These are phyloP conservation scores for Suhomyces ambrosiae DNA, from an alignment of 1,139 yeast genomes.

Conservation along the genomic window DNA sequence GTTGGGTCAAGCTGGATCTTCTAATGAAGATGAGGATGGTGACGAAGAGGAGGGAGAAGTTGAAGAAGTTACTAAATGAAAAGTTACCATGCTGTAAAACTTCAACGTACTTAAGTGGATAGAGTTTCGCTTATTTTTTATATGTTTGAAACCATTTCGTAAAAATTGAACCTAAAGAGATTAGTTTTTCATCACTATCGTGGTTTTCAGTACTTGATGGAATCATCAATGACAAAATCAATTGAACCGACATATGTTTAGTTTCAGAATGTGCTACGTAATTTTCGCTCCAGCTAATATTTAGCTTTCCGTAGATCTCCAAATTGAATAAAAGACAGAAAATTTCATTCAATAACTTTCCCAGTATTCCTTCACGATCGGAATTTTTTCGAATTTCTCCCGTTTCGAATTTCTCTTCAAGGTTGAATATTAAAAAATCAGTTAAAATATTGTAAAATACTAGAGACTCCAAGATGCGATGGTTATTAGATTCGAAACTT, in stretches of 20 bases:
- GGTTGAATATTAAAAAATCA: too few relatives aligned
- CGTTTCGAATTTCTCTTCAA: not conserved
- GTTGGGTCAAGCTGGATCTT: slow-evolving; percentile 45
- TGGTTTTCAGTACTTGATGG: too few relatives aligned
- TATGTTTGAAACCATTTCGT: slow-evolving; percentile 4
- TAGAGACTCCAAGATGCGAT: not conserved
- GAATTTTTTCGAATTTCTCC: not conserved
- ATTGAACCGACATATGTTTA: too few relatives aligned
- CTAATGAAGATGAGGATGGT: slow-evolving; percentile 30
- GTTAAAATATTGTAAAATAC: slow-evolving; percentile 1
- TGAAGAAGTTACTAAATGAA: slow-evolving; percentile 21
- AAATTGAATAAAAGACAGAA: slow-evolving; percentile 4
- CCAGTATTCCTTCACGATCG: not conserved
- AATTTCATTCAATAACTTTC: not conserved
- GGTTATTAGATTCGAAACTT: not conserved
- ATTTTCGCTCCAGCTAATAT: not conserved
- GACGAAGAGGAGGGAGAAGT: slow-evolving; percentile 35
- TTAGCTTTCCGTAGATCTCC: not conserved
- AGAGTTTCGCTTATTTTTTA: not conserved
- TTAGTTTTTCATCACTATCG: not conserved
- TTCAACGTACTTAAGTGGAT: not conserved
- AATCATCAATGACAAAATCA: too few relatives aligned
- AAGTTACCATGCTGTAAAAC: not conserved
- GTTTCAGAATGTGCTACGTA: not conserved
- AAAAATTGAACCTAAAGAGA: not conserved